Conservation (phyloP, 2,329 filamentous ascomycete genomes). For the Penicillium sp. region DNA sequence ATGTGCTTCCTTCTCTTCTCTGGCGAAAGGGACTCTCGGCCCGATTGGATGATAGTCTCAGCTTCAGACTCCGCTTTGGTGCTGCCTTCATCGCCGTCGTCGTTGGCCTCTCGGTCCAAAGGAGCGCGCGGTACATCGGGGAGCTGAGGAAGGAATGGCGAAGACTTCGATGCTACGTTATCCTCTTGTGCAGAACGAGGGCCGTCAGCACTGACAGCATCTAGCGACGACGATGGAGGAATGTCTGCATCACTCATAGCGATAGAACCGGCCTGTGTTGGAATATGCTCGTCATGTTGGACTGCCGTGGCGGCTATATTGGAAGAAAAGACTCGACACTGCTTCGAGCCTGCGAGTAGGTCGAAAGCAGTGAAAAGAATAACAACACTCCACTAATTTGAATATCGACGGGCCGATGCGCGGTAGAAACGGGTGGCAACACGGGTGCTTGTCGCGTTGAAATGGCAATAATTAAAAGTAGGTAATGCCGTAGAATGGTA, state of each 20-base stretch:
- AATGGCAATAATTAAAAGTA: conserved; percentile 4
- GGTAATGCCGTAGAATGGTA: neutral
- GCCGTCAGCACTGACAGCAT: conserved; percentile 32
- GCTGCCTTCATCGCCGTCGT: conserved; percentile 33
- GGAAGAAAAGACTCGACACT: neutral
- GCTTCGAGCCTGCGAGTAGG: neutral
- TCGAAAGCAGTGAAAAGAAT: conserved; percentile 7
- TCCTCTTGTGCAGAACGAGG: conserved; percentile 16
- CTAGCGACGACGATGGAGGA: conserved; percentile 32
- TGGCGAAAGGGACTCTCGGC: conserved; percentile 42
- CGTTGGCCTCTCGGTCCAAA: conserved; percentile 23
- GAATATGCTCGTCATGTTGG: conserved; percentile 43
- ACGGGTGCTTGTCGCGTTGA: conserved; percentile 12
- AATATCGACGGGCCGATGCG: neutral
- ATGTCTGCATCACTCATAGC: conserved; percentile 47
- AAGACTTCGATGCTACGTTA: conserved; percentile 21
- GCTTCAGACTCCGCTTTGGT: conserved; percentile 46
- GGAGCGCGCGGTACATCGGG: conserved; percentile 19
- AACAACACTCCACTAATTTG: neutral
- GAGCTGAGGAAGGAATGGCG: conserved; percentile 9
- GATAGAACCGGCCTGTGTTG: conserved; percentile 38
- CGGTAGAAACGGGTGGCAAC: conserved; percentile 6
- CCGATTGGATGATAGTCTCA: conserved; percentile 48
- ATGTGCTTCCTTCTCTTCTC: conserved; percentile 44
- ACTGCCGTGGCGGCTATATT: conserved; percentile 32